phyloP scores from a whole-genome alignment of 2,329 filamentous ascomycete species.

The Elsinoe australis region DNA sequence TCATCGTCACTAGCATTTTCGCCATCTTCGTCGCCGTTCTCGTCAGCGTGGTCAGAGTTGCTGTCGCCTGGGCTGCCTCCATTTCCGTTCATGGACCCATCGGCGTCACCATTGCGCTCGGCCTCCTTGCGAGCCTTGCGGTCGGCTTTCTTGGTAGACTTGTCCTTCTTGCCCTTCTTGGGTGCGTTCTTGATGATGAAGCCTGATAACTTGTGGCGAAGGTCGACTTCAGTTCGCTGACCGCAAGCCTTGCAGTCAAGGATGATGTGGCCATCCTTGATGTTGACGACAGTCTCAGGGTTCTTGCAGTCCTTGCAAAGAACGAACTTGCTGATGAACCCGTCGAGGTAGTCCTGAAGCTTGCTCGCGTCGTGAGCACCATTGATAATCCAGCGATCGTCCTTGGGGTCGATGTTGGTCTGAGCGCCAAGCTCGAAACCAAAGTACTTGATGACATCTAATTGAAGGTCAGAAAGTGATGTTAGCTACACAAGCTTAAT shows the following conservation, averaged over 20 bases:
- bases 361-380: conserved; percentile 91
- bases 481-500: no score
- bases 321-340: conserved; percentile 97
- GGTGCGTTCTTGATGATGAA: conserved; percentile 96
- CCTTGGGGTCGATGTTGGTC: conserved; percentile 93
- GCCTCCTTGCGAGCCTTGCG: conserved; percentile 78
- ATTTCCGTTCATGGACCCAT: conserved; percentile 48
- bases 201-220: conserved; percentile 88
- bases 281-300: conserved; percentile 89
- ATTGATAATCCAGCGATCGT: conserved; percentile 99
- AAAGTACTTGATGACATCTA: conserved; percentile 96
- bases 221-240: conserved; percentile 82
- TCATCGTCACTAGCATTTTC: conserved; percentile 86
- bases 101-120: conserved; percentile 45
- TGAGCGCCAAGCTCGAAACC: conserved; percentile 97
- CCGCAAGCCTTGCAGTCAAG: conserved; percentile 99
- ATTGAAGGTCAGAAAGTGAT: background rate
- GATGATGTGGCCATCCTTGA: conserved; percentile 86
- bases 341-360: conserved; percentile 95
- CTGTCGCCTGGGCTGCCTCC: conserved; percentile 60
- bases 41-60: conserved; percentile 56
- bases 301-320: conserved; percentile 99
- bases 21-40: conserved; percentile 57
- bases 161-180: conserved; percentile 94
- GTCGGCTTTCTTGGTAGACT: conserved; percentile 79